Conservation (phyloP, 208 protist species). For the Crithidia expoeki region DNA sequence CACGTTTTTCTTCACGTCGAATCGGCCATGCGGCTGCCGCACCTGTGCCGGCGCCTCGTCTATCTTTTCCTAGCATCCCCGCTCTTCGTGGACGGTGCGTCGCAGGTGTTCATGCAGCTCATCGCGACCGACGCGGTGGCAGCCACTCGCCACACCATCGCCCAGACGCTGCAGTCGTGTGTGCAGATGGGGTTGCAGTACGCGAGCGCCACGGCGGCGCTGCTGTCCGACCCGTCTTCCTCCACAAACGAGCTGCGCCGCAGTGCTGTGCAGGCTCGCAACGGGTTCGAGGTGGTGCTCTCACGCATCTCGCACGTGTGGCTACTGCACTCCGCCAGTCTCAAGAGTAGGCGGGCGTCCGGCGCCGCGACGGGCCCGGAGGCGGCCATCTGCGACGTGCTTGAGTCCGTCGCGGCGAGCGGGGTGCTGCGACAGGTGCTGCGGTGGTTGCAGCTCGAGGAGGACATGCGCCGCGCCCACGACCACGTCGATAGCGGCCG, state of each 20-base stretch:
- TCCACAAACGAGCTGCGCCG: conserved; percentile 27
- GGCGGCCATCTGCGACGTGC: conserved; percentile 21
- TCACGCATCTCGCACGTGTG: conserved; percentile 57
- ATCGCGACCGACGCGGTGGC: conserved; percentile 25
- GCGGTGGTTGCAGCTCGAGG: conserved; percentile 39
- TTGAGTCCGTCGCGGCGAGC: conserved; percentile 29
- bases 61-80: conserved; percentile 71
- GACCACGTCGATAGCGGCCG: conserved; percentile 30
- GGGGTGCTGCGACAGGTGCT: conserved; percentile 32
- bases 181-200: conserved; percentile 34
- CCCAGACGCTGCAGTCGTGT: conserved; percentile 27
- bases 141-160: conserved; percentile 16
- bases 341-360: conserved; percentile 13
- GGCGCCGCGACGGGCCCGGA: conserved; percentile 3
- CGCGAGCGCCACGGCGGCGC: conserved; percentile 20
- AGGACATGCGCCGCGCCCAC: conserved; percentile 33
- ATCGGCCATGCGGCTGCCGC: conserved; percentile 57
- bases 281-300: conserved; percentile 50
- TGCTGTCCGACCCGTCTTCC: conserved; percentile 10
- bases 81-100: conserved; percentile 74
- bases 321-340: conserved; percentile 29
- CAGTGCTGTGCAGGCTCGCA: conserved; percentile 34
- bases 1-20: conserved; percentile 51
- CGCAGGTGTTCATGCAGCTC: conserved; percentile 43
- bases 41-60: conserved; percentile 42